Evolutionary conservation across 2,329 filamentous ascomycete species (phyloP).

Genomic region (Venturia carpophila): DNA sequence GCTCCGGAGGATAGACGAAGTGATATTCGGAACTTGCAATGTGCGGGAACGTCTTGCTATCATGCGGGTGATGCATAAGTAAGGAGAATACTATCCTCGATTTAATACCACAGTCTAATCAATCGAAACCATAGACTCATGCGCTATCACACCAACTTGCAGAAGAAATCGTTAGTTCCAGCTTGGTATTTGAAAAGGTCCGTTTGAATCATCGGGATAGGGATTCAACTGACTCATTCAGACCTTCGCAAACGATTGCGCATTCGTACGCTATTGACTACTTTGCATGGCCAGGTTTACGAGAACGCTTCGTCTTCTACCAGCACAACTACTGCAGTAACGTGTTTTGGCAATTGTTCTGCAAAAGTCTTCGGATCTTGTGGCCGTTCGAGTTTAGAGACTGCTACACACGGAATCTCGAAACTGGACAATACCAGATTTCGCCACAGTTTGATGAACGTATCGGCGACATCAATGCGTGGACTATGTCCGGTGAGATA

Average conservation of each 20-base stretch:
- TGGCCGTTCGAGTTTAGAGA: slow-evolving; percentile 20
- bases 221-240: slow-evolving; percentile 1
- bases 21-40: slow-evolving; percentile 12
- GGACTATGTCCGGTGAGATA: slow-evolving; percentile 18
- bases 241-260: slow-evolving; percentile 19
- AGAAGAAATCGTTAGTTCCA: slow-evolving; percentile 10
- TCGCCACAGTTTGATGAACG: slow-evolving; percentile 15
- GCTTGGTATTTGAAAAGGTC: slow-evolving; percentile 19
- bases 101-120: too few species aligned
- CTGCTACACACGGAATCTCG: slow-evolving; percentile 17
- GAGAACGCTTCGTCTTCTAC: slow-evolving; percentile 20
- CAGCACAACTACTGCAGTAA: slow-evolving; percentile 19
- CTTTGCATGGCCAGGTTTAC: slow-evolving; percentile 18
- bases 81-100: too few species aligned
- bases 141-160: slow-evolving; percentile 10
- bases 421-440: slow-evolving; percentile 18
- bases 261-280: slow-evolving; percentile 20
- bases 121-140: background rate
- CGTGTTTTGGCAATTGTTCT: slow-evolving; percentile 19
- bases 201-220: background rate
- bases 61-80: slow-evolving; percentile 15
- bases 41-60: slow-evolving; percentile 15
- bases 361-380: slow-evolving; percentile 14
- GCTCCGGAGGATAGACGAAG: slow-evolving; percentile 15
- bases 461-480: slow-evolving; percentile 18